These are phyloP conservation scores for Phytomonas sp. DNA, from an alignment of 208 protist species.

Conservation along the genomic window DNA sequence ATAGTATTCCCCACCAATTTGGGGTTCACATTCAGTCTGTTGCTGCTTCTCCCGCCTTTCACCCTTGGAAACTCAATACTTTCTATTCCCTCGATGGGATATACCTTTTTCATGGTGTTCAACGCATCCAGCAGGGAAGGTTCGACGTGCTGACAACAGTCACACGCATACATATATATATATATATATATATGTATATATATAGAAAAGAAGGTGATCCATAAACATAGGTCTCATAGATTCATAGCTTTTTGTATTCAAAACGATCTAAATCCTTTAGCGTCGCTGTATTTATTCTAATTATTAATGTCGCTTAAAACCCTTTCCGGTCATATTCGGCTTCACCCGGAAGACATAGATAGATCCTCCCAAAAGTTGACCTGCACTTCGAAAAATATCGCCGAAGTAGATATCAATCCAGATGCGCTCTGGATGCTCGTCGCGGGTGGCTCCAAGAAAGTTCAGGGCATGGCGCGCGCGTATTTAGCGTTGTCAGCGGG, in stretches of 20 bases:
- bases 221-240: conserved; percentile 7
- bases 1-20: background rate
- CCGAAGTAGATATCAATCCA: conserved; percentile 66
- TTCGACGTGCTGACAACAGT: background rate
- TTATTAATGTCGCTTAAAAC: conserved; percentile 15
- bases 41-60: background rate
- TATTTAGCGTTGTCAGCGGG: background rate
- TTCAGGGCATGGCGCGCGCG: background rate
- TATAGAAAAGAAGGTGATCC: background rate
- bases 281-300: background rate
- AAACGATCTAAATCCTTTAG: conserved; percentile 13
- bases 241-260: conserved; percentile 8
- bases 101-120: background rate
- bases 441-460: conserved; percentile 11
- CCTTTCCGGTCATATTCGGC: conserved; percentile 39
- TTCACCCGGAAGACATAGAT: conserved; percentile 37
- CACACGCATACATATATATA: conserved; percentile 1
- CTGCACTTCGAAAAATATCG: conserved; percentile 48
- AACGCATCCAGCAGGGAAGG: background rate
- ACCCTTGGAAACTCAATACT: background rate
- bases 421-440: conserved; percentile 42
- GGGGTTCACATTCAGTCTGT: background rate
- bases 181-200: background rate
- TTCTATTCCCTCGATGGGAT: background rate
- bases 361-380: conserved; percentile 59